Percentiles rank a stretch among this genome's conserved stretches.
Conservation (phyloP, 2,329 filamentous ascomycete genomes). For the Bisporella sp. region DNA sequence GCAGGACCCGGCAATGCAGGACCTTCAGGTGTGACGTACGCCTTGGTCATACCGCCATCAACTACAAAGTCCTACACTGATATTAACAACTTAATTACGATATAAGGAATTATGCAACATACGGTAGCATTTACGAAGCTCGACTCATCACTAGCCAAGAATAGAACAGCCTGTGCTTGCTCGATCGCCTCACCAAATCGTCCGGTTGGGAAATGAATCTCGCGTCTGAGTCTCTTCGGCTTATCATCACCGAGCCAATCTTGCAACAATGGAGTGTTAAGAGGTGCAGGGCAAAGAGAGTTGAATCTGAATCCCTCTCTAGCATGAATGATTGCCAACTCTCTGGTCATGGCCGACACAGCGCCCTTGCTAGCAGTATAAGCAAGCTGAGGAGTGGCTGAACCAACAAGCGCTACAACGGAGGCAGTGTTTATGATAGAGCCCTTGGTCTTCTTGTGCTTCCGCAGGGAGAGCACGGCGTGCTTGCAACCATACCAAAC, state of each 20-base stretch:
- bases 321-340: conserved; percentile 68
- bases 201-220: conserved; percentile 69
- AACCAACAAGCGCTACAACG: conserved; percentile 65
- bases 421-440: conserved; percentile 71
- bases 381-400: conserved; percentile 65
- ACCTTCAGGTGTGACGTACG: conserved; percentile 69
- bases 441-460: conserved; percentile 57
- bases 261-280: conserved; percentile 70
- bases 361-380: conserved; percentile 75
- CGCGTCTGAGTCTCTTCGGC: conserved; percentile 61
- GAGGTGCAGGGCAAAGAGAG: conserved; percentile 63
- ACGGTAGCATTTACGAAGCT: conserved; percentile 67
- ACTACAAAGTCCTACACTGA: conserved; percentile 76
- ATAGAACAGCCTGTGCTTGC: conserved; percentile 68
- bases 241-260: conserved; percentile 70
- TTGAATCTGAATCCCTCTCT: conserved; percentile 71
- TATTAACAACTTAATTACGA: conserved; percentile 2
- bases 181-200: conserved; percentile 73
- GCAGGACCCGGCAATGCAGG: conserved; percentile 44
- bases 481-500: conserved; percentile 74
- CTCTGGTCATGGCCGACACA: conserved; percentile 66
- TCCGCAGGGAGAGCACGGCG: conserved; percentile 59
- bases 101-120: not conserved
- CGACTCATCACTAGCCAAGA: conserved; percentile 67
- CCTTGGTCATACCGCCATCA: conserved; percentile 92